Percentiles rank a stretch among this genome's conserved stretches.
These are phyloP conservation scores for Drosera spatulata DNA, from an alignment of 179 eudicot genomes.

Conservation along the genomic window DNA sequence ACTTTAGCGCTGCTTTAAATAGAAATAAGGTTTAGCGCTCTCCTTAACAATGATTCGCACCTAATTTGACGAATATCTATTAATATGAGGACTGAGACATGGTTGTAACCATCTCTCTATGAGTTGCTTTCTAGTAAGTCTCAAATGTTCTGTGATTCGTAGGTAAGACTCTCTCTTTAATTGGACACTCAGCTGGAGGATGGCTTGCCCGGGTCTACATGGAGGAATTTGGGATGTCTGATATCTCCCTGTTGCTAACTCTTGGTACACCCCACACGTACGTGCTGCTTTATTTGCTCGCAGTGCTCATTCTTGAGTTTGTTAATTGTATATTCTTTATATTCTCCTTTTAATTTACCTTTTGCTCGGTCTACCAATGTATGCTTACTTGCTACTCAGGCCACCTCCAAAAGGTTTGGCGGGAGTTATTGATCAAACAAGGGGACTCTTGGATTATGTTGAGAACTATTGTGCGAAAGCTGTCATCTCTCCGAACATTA, in stretches of 20 bases:
- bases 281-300: slow-evolving; percentile 3
- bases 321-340: too few species aligned
- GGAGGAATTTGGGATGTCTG: slow-evolving; percentile 61
- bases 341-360: too few species aligned
- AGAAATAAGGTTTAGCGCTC: too few species aligned
- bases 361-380: too few species aligned
- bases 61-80: too few species aligned
- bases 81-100: background rate
- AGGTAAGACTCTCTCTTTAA: too few species aligned
- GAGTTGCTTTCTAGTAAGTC: background rate
- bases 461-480: slow-evolving; percentile 62
- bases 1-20: too few species aligned
- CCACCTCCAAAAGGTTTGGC: slow-evolving; percentile 80
- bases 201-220: slow-evolving; percentile 94
- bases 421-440: slow-evolving; percentile 93
- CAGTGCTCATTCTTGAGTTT: too few species aligned
- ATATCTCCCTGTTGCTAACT: slow-evolving; percentile 64
- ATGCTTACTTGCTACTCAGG: slow-evolving; percentile 15
- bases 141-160: slow-evolving; percentile 18
- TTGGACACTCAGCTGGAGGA: slow-evolving; percentile 96
- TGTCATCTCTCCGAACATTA: slow-evolving; percentile 63
- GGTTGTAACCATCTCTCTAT: background rate
- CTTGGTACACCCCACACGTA: slow-evolving; percentile 85
- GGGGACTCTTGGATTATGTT: slow-evolving; percentile 81
- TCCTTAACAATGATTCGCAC: too few species aligned